These are phyloP conservation scores for Asterionellopsis glacialis DNA, from an alignment of 108 stramenopile genomes.

Conservation along the genomic window DNA sequence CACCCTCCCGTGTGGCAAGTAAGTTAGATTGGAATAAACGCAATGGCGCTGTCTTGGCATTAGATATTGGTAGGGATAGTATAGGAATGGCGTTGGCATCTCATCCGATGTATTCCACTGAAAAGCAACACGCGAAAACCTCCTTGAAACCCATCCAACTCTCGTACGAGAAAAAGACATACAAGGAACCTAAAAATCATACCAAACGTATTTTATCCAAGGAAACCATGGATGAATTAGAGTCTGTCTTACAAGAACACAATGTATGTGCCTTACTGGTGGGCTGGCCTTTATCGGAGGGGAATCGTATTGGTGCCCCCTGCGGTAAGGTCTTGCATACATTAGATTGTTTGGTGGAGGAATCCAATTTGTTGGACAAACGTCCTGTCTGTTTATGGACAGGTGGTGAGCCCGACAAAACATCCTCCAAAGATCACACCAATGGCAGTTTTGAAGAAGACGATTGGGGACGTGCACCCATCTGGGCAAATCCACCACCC, in stretches of 20 bases:
- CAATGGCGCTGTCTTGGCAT: constrained; percentile 12
- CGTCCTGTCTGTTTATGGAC: constrained; percentile 37
- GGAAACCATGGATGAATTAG: constrained; percentile 2
- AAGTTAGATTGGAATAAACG: constrained; percentile 37
- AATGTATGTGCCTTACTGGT: constrained; percentile 41
- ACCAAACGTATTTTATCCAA: neutral
- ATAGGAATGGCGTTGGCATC: constrained; percentile 26
- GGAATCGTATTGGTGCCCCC: constrained; percentile 19
- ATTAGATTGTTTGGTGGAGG: constrained; percentile 17
- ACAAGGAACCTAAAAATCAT: constrained; percentile 2
- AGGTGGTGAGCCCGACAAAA: constrained; percentile 3
- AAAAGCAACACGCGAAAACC: no score
- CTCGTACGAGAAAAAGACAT: neutral
- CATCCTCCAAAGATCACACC: no score
- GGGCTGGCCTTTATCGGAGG: constrained; percentile 33
- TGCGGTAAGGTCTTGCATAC: constrained; percentile 32
- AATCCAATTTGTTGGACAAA: constrained; percentile 7
- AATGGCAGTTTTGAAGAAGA: constrained; percentile 7
- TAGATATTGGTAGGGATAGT: constrained; percentile 23
- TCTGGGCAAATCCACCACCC: neutral
- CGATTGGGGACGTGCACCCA: constrained; percentile 23
- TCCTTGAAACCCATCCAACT: no score
- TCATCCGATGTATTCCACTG: constrained; percentile 18
- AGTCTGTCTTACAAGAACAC: neutral
- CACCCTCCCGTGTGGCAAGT: constrained; percentile 23